Percentiles rank a stretch among this genome's conserved stretches.
These are phyloP conservation scores for Priceomyces fermenticarens DNA, from an alignment of 805 yeast species.

Conservation along the genomic window DNA sequence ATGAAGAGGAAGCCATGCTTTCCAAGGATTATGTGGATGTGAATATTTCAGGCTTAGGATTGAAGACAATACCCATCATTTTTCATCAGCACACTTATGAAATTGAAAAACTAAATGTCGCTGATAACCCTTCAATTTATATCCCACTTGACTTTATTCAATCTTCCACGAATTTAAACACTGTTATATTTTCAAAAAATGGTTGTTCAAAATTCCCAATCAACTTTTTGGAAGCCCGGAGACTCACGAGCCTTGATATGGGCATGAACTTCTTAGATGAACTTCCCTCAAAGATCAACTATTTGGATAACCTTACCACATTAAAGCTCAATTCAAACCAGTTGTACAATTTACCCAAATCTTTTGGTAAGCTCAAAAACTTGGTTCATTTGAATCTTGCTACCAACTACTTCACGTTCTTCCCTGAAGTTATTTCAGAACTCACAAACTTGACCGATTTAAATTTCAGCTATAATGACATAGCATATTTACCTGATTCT, in stretches of 20 bases:
- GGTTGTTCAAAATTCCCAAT: constrained; percentile 74
- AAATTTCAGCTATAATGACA: constrained; percentile 79
- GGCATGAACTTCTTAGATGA: constrained; percentile 74
- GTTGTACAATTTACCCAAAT: constrained; percentile 56
- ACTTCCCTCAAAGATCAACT: constrained; percentile 55
- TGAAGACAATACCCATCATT: constrained; percentile 81
- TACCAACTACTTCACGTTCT: constrained; percentile 63
- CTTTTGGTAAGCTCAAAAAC: constrained; percentile 53
- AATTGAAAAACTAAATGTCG: constrained; percentile 76
- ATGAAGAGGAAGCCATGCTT: constrained; percentile 68
- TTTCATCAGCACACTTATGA: constrained; percentile 78
- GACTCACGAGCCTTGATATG: constrained; percentile 64
- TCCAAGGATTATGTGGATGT: constrained; percentile 69
- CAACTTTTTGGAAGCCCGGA: constrained; percentile 66
- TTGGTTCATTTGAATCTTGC: constrained; percentile 68
- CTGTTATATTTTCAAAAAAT: constrained; percentile 66
- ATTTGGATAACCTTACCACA: constrained; percentile 51
- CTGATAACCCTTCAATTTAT: constrained; percentile 81
- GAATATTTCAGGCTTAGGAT: constrained; percentile 65
- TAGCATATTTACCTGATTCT: constrained; percentile 57
- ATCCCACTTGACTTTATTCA: constrained; percentile 85
- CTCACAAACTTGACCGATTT: constrained; percentile 59
- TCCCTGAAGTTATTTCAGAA: constrained; percentile 65
- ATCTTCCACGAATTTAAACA: constrained; percentile 67
- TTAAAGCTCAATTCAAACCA: constrained; percentile 76